Base-by-base conservation (phyloP, 2,329 filamentous ascomycete species). In the Calonectria fujianensis region DNA sequence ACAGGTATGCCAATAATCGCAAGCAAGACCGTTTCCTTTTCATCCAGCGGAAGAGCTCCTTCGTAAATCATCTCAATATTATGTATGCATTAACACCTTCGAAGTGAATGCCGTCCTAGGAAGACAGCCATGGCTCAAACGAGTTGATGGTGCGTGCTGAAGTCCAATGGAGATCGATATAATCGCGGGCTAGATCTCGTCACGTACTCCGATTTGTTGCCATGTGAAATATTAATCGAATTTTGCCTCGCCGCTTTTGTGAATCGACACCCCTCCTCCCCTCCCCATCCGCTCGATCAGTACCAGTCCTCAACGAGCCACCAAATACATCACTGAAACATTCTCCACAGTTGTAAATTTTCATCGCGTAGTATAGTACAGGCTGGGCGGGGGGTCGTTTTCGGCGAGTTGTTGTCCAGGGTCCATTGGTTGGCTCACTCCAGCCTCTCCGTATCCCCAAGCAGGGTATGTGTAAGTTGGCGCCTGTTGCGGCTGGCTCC, bases 401-500 rank as follows among this genome's bases (percentile, higher is more conserved):
- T 75, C 63, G 39, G 69, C 39, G 24, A 71, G 45, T 65, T 80
- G 79, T 13, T 75, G 78, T 35, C 64, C 67, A 61, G 69, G 24
- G 14, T 75, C 61, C 24, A 78, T 32, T 37, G 59, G 59, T 7
- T 75, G 73, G 20, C 69, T 74, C n/a, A 66, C 66, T 13, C 54
- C 75, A 41, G 52, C 65, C 20, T 75, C 76, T 37, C 69, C 68
- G 51, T 86, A 85, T 51, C 77, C 79, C 85, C 86, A 87, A n/a
- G 79, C 82, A 32, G 83, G 69, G 76, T 87, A 88, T n/a, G 85
- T 79, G 14, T 78, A 77, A 32, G 67, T 74, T 66, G 86, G 88
- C 50, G 78, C 70, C 59, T 74, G 78, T 69, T 87, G 88, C 35
- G 85, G 82, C 59, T 87, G 86, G 41, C 86, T 85, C 89, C 89